Evolutionary conservation across 345 rosid genomes (phyloP).

Genomic region (Corymbia maculata): DNA sequence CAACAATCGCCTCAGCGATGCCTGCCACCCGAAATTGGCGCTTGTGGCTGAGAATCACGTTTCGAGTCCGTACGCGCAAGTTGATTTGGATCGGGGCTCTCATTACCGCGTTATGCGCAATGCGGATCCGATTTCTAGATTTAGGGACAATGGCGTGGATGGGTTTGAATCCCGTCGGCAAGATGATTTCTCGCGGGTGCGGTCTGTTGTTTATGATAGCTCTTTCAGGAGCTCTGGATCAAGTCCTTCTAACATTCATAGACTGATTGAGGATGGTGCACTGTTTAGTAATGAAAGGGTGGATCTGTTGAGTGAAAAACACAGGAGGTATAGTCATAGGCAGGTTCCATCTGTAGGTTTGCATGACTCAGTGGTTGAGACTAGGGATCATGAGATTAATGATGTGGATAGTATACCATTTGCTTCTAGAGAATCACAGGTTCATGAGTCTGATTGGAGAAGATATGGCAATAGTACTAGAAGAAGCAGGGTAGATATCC

Average conservation of each 20-base stretch:
- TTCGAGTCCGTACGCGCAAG: conserved; percentile 2
- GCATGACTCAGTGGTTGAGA: conserved; percentile 10
- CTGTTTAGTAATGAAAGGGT: conserved; percentile 12
- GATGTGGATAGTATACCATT: conserved; percentile 14
- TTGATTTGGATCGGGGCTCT: neutral
- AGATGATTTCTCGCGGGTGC: conserved; percentile 18
- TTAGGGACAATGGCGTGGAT: conserved; percentile 26
- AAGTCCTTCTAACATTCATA: conserved; percentile 13
- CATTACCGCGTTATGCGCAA: conserved; percentile 21
- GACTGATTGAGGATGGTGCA: conserved; percentile 7
- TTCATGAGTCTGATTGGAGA: conserved; percentile 25
- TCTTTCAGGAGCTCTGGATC: conserved; percentile 31
- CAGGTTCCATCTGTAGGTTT: conserved; percentile 7
- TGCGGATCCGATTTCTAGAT: conserved; percentile 33
- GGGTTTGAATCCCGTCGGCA: conserved; percentile 16
- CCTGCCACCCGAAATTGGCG: neutral
- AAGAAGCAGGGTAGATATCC: conserved; percentile 40
- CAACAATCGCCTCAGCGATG: neutral
- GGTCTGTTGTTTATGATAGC: conserved; percentile 1
- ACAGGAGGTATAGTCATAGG: conserved; percentile 21
- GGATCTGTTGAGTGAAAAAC: conserved; percentile 21
- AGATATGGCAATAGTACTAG: conserved; percentile 28
- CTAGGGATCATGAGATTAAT: conserved; percentile 4
- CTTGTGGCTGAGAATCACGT: neutral
- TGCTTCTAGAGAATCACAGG: conserved; percentile 20